Percentiles rank a stretch among this genome's conserved stretches.
These are phyloP conservation scores for Castanea mollissima DNA, from an alignment of 306 rosid species.

Conservation along the genomic window DNA sequence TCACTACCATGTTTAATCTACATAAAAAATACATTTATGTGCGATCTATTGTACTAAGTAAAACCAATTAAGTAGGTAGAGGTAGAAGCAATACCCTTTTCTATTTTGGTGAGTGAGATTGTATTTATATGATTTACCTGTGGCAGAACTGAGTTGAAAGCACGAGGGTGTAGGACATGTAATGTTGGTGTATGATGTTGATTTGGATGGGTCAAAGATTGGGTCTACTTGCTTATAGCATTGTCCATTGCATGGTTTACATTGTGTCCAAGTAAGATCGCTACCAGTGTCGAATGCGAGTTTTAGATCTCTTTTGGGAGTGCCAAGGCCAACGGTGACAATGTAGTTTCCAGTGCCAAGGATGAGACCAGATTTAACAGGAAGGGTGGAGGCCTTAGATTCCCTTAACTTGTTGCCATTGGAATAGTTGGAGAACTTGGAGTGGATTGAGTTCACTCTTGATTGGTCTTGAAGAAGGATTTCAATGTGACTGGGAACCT, in stretches of 20 bases:
- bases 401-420: background rate
- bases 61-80: no score
- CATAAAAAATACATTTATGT: no score
- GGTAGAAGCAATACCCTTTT: no score
- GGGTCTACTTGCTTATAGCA: constrained; percentile 61
- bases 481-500: background rate
- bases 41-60: no score
- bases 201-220: constrained; percentile 43
- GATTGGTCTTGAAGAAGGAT: constrained; percentile 19
- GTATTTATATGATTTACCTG: constrained; percentile 28
- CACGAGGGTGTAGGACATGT: constrained; percentile 41
- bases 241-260: constrained; percentile 43
- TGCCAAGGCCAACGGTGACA: constrained; percentile 60
- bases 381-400: constrained; percentile 24
- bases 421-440: background rate
- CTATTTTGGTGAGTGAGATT: no score
- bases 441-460: constrained; percentile 16
- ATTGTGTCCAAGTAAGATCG: constrained; percentile 85
- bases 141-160: constrained; percentile 44
- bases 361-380: constrained; percentile 45
- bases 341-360: constrained; percentile 58
- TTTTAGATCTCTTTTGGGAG: constrained; percentile 47
- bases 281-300: constrained; percentile 72
- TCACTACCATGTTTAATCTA: no score
- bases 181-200: constrained; percentile 45